Percentiles rank a stretch among this genome's conserved stretches.
These are phyloP conservation scores for Pugionium dolabratum DNA, from an alignment of 345 rosid species.

Conservation along the genomic window DNA sequence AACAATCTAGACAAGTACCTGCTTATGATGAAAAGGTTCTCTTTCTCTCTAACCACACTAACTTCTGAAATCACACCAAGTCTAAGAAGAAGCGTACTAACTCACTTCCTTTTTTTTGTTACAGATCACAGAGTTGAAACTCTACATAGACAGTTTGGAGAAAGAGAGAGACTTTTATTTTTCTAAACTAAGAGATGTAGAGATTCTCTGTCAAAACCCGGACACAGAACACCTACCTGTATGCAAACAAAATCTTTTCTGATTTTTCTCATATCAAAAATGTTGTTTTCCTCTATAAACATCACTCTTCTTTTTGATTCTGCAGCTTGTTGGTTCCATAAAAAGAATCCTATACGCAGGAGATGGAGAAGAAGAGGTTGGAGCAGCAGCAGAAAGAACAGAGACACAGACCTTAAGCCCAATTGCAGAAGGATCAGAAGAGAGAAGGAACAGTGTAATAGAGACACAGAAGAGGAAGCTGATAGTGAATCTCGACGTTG, in stretches of 20 bases:
- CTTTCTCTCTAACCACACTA: not conserved
- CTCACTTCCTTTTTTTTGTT: not conserved
- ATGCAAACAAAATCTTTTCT: conserved; percentile 4
- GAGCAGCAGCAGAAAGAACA: conserved; percentile 29
- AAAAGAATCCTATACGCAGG: conserved; percentile 76
- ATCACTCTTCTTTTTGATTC: not conserved
- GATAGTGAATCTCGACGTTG: conserved; percentile 71
- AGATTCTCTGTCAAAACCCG: conserved; percentile 65
- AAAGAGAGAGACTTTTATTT: conserved; percentile 97
- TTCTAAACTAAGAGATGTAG: conserved; percentile 42
- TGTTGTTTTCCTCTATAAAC: not conserved
- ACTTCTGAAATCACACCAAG: not conserved
- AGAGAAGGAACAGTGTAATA: conserved; percentile 43
- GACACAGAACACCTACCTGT: conserved; percentile 68
- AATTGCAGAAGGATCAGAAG: conserved; percentile 70
- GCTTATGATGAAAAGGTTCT: conserved; percentile 82
- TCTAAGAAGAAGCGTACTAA: conserved; percentile 9
- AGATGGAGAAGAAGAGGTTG: conserved; percentile 48
- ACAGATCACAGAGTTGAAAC: conserved; percentile 93
- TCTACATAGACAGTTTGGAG: conserved; percentile 88
- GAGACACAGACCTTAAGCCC: conserved; percentile 77
- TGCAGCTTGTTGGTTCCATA: conserved; percentile 78
- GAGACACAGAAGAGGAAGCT: conserved; percentile 78
- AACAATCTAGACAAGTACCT: conserved; percentile 50
- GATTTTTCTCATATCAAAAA: too few species aligned